A percentile compares a stretch with the other conserved stretches of the same genome.
These are phyloP conservation scores for Stephania yunnanensis DNA, from an alignment of 164 flowering plant genomes.

Conservation along the genomic window DNA sequence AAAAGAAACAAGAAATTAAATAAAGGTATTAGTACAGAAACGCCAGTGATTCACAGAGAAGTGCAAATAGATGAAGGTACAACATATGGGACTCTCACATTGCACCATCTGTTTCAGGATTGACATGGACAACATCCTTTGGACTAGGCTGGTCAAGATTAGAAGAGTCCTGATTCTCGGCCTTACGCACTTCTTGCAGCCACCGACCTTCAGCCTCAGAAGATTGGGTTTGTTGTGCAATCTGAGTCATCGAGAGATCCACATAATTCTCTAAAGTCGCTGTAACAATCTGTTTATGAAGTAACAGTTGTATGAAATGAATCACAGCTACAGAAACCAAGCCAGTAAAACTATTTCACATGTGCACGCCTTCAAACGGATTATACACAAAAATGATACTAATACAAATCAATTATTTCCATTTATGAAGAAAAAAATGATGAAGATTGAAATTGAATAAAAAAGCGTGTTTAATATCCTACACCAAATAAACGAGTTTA, in stretches of 20 bases:
- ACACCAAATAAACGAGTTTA: neutral
- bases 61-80: neutral
- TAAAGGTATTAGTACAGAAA: neutral
- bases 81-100: slow-evolving; percentile 31
- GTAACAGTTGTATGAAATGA: neutral
- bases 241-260: slow-evolving; percentile 30
- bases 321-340: neutral
- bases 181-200: slow-evolving; percentile 36
- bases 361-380: neutral
- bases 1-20: slow-evolving; percentile 8
- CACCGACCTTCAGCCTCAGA: slow-evolving; percentile 23
- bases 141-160: slow-evolving; percentile 23
- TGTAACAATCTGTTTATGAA: slow-evolving; percentile 51
- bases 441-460: neutral
- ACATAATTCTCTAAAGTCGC: slow-evolving; percentile 69
- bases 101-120: slow-evolving; percentile 28
- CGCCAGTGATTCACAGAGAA: neutral
- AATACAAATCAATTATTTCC: neutral
- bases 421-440: neutral
- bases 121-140: slow-evolving; percentile 19
- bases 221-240: slow-evolving; percentile 17
- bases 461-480: neutral
- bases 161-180: slow-evolving; percentile 24
- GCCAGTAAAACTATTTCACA: neutral
- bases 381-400: neutral